Evolutionary conservation across 345 rosid genomes (phyloP).

Genomic region (Trapa incisa): DNA sequence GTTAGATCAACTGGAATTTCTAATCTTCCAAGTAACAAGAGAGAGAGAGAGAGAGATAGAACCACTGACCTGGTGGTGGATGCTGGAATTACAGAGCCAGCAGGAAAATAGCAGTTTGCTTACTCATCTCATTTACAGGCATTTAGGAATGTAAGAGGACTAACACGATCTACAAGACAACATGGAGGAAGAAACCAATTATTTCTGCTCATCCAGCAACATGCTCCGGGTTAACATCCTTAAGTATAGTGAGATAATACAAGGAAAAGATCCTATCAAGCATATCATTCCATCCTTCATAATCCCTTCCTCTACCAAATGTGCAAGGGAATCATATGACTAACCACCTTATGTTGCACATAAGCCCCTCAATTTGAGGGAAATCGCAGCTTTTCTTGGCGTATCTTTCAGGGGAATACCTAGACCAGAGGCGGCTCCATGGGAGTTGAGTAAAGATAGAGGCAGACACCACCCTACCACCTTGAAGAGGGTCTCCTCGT

Average conservation of each 20-base stretch:
- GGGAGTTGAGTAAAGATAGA: neutral
- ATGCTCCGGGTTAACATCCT: neutral
- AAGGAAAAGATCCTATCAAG: neutral
- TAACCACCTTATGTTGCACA: neutral
- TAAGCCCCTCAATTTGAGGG: neutral
- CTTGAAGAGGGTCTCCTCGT: slow-evolving; percentile 13
- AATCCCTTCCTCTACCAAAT: neutral
- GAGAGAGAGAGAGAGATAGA: neutral
- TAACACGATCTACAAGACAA: neutral
- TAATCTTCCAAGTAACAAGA: neutral
- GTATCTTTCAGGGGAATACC: neutral
- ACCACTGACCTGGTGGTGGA: neutral
- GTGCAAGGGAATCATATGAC: neutral
- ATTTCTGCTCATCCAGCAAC: neutral
- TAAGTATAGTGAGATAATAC: neutral
- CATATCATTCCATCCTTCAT: neutral
- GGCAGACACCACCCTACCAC: neutral
- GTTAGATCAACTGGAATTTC: neutral
- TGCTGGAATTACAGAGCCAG: neutral
- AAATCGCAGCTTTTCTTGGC: neutral
- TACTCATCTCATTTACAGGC: neutral
- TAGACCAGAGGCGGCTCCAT: neutral
- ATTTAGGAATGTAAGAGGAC: neutral
- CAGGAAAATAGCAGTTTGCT: neutral
- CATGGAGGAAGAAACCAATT: neutral